phyloP scores from a whole-genome alignment of 2,329 filamentous ascomycete genomes.

The Tympanopsis confertula region DNA sequence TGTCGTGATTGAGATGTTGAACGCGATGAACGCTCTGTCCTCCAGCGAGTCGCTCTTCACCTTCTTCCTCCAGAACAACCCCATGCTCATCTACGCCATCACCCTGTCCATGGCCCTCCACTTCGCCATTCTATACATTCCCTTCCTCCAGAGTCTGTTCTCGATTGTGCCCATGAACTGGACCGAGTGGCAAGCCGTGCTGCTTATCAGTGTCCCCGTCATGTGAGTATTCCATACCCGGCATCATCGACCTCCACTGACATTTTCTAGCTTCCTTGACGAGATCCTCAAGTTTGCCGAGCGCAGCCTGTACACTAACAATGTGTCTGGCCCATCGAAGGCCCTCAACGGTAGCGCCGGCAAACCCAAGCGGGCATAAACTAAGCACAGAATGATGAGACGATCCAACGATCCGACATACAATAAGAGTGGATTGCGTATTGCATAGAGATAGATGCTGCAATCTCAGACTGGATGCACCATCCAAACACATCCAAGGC shows the following conservation, averaged over 20 bases:
- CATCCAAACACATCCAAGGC: too few species aligned
- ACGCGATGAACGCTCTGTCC: conserved; percentile 94
- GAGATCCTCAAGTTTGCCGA: conserved; percentile 56
- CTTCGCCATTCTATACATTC: conserved; percentile 85
- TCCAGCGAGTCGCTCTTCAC: conserved; percentile 90
- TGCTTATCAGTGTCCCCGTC: conserved; percentile 80
- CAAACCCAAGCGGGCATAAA: conserved; percentile 12
- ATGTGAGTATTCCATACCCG: conserved; percentile 50
- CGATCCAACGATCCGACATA: too few species aligned
- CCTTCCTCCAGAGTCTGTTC: conserved; percentile 79
- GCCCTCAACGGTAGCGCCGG: conserved; percentile 12
- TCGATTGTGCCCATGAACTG: conserved; percentile 78
- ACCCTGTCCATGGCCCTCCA: conserved; percentile 85
- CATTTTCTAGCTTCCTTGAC: conserved; percentile 44
- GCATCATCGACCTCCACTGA: conserved; percentile 8
- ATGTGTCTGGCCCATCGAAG: conserved; percentile 5
- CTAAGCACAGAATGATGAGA: background rate
- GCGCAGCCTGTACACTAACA: conserved; percentile 29
- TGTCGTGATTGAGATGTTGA: conserved; percentile 98
- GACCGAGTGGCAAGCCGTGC: conserved; percentile 84
- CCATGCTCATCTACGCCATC: conserved; percentile 95
- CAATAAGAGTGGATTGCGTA: too few species aligned
- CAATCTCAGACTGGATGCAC: too few species aligned
- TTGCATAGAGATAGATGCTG: too few species aligned
- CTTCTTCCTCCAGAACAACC: conserved; percentile 93